phyloP scores from a whole-genome alignment of 2,329 filamentous ascomycete species.

The Cladorrhinum sp. region DNA sequence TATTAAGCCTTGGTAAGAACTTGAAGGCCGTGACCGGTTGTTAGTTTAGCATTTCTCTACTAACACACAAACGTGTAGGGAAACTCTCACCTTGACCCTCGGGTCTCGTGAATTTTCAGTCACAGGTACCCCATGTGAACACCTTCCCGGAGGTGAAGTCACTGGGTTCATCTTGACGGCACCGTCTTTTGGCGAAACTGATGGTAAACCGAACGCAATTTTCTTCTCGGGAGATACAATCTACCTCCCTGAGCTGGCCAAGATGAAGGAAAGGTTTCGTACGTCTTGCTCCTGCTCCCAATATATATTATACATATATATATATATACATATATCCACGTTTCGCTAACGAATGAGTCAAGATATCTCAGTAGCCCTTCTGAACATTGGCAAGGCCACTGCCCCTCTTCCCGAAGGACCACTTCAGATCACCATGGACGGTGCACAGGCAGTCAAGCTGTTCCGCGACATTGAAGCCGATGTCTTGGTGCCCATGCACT shows the following conservation, averaged over 20 bases:
- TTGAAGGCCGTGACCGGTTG: neutral
- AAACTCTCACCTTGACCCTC: conserved; percentile 31
- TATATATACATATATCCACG: conserved; percentile 30
- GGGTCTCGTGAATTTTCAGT: conserved; percentile 37
- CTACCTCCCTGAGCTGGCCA: conserved; percentile 40
- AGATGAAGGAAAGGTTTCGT: conserved; percentile 36
- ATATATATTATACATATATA: no score
- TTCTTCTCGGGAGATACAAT: conserved; percentile 50
- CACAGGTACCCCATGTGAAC: conserved; percentile 42
- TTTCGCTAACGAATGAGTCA: neutral
- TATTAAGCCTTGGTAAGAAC: conserved; percentile 37
- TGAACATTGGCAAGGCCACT: conserved; percentile 41
- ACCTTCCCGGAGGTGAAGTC: conserved; percentile 43
- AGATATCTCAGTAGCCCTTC: conserved; percentile 37
- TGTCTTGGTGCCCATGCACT: conserved; percentile 46
- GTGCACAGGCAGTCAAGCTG: conserved; percentile 38
- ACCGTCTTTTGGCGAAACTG: conserved; percentile 35
- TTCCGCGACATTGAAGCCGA: conserved; percentile 40
- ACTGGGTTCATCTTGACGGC: conserved; percentile 43
- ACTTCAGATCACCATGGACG: conserved; percentile 44
- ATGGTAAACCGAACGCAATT: conserved; percentile 41
- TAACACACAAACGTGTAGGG: conserved; percentile 25
- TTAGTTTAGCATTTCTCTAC: neutral
- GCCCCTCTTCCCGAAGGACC: conserved; percentile 27
- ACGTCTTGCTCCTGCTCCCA: conserved; percentile 37